phyloP scores from a whole-genome alignment of 2,329 filamentous ascomycete species.

The Cladosporium velox region DNA sequence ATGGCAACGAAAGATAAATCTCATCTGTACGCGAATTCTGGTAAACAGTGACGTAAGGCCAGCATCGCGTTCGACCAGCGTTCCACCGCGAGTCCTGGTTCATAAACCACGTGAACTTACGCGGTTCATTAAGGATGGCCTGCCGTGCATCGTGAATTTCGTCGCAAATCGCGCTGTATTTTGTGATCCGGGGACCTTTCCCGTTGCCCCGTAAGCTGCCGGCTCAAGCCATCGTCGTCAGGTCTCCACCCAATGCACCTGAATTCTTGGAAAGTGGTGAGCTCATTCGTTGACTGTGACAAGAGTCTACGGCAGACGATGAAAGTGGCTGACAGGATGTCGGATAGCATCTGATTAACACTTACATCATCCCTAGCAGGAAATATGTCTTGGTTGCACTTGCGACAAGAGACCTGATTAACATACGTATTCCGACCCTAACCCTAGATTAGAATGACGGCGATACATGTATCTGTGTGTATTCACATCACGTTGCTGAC shows the following conservation, averaged over 20 bases:
- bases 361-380: neutral
- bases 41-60: neutral
- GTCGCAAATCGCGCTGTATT: neutral
- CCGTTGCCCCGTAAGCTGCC: neutral
- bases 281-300: neutral
- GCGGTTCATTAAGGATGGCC: neutral
- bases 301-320: neutral
- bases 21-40: neutral
- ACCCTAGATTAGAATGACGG: neutral
- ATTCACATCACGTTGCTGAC: neutral
- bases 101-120: neutral
- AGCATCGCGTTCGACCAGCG: neutral
- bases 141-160: conserved; percentile 6
- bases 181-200: neutral
- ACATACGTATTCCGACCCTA: neutral
- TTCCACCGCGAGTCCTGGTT: neutral
- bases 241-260: neutral
- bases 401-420: neutral
- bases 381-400: neutral
- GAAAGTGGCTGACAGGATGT: neutral
- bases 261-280: neutral
- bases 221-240: conserved; percentile 1
- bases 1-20: neutral
- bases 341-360: neutral
- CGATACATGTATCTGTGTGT: neutral